Base-by-base conservation (phyloP, 805 yeast genomes). In the Nadsonia fulvescens region DNA sequence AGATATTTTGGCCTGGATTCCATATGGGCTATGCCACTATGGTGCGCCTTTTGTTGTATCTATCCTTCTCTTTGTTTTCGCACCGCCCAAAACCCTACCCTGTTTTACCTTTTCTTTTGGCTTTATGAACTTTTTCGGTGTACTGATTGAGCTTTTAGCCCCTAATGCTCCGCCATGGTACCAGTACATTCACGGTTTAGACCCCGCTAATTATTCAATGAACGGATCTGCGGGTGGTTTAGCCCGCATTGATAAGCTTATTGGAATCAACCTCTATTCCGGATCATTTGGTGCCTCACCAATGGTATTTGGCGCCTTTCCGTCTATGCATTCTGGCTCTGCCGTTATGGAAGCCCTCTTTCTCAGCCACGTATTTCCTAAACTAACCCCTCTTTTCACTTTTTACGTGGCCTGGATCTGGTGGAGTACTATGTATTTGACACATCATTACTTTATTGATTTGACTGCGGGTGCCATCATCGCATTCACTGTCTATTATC, bases 151-250 rank as follows among this genome's bases (percentile, higher is more conserved):
- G 53, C 62, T 81, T 37, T 35, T 71, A 4, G 81, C 79, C 47
- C 93, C 98, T 5, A 78, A 89, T 25, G 95, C 96, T 28, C 92
- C 98, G 8, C 98, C 98, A 11, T 86, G 98, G 98, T 86, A 86
- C 47, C 76, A 78, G 42, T 68, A 68, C 32, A 49, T 72, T 25
- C 73, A 86, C 45, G 94, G 93, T 2, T 61, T 83, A 32, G 73
- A 67, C 29, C 89, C 93, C 15, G 96, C 96, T 3, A 69, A 81
- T 51, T 86, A 86, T 50, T 57, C 72, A 28, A 82, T 86, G 93
- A 58, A 61, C 24, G 98, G 96, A 8, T 75, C 92, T 1, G 93
- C 98, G 1, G 98, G 96, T 38, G 98, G 98, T 0, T 61, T 86
- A 35, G 86, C 70, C 8, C 63, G 96, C 40, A 79, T 86, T 31